phyloP scores from a whole-genome alignment of 2,329 filamentous ascomycete genomes.

The Stagonosporopsis vannaccii region DNA sequence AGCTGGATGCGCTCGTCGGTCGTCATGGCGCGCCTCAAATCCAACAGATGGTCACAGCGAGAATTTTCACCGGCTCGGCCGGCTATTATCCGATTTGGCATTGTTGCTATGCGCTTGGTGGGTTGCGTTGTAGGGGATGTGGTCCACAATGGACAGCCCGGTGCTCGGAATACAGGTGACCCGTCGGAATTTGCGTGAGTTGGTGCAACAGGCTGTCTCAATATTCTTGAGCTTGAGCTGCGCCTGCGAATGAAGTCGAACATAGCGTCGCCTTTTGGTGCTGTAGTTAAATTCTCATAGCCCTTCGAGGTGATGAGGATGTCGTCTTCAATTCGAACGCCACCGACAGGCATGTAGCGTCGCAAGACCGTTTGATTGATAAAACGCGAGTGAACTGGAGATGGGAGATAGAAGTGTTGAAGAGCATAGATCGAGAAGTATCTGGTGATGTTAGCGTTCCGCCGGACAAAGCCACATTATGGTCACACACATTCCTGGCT shows the following conservation, averaged over 20 bases:
- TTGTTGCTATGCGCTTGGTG: constrained; percentile 31
- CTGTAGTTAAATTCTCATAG: constrained; percentile 75
- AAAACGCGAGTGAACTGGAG: constrained; percentile 75
- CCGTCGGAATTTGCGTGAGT: not conserved
- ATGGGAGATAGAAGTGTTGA: constrained; percentile 72
- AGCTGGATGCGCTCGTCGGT: constrained; percentile 31
- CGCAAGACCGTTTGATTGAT: constrained; percentile 78
- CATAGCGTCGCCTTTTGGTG: constrained; percentile 72
- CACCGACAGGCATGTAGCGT: constrained; percentile 82
- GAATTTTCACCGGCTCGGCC: not conserved
- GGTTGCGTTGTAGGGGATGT: constrained; percentile 23
- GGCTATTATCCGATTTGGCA: constrained; percentile 26
- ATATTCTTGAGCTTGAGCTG: not conserved
- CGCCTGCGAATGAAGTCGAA: constrained; percentile 60
- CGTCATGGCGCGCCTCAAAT: constrained; percentile 35
- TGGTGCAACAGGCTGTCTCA: not conserved
- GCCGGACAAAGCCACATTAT: not conserved
- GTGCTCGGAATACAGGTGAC: constrained; percentile 30
- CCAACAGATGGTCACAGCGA: constrained; percentile 29
- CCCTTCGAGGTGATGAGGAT: constrained; percentile 74
- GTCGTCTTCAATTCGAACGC: constrained; percentile 77
- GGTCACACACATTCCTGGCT: constrained; percentile 58
- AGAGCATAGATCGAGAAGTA: constrained; percentile 95
- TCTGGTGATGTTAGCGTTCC: constrained; percentile 57
- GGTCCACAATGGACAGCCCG: constrained; percentile 31